Base-by-base conservation (phyloP, 2,329 filamentous ascomycete genomes). In the Phyllachora maydis region DNA sequence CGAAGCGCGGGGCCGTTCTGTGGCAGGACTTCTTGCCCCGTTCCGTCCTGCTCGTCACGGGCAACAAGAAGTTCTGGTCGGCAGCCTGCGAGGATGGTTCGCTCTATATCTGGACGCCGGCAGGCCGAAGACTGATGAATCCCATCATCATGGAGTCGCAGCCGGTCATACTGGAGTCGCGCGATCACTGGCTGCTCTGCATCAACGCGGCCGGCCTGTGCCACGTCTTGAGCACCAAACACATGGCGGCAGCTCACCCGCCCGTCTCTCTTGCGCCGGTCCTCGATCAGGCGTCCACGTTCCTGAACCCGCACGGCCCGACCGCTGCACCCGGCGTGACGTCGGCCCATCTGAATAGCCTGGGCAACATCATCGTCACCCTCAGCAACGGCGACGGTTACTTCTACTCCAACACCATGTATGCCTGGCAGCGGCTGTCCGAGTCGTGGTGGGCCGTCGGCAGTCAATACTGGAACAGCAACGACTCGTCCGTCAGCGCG, bases 381-480 rank as follows among this genome's bases (percentile, higher is more conserved):
- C 59, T 98, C 28, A 88, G 75, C 13, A 95, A 93, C 36, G 88
- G 88, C 11, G 85, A 98, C 37, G 88, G 88, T 2, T 98, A 82
- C 47, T 72, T 72, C 25, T 98, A 98, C 47, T 78, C 78, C 2
- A 65, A 75, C 1, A 60, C 63, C 11, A 77, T 98, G 73, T 85
- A 70, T 45, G 66, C 71, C 6, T 98, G 88, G 88, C 85, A 95
- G 46, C 70, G 83, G 7, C 58, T 98, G n/a, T 91, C 82, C 3
- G 90, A 98, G 43, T 65, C 79, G 2, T 98, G 88, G 88, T 98
- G 88, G 82, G 85, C 85, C 0, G 82, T 95, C 0, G 83, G 83
- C 11, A 91, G 79, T 35, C 88, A 98, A 43, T 98, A 98, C 45
- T 98, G 88, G 90, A 95, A 98, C 46, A 90, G 82, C 1, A 91